Evolutionary conservation across 2,329 filamentous ascomycete species (phyloP).

Genomic region (Fusarium austroafricanum): DNA sequence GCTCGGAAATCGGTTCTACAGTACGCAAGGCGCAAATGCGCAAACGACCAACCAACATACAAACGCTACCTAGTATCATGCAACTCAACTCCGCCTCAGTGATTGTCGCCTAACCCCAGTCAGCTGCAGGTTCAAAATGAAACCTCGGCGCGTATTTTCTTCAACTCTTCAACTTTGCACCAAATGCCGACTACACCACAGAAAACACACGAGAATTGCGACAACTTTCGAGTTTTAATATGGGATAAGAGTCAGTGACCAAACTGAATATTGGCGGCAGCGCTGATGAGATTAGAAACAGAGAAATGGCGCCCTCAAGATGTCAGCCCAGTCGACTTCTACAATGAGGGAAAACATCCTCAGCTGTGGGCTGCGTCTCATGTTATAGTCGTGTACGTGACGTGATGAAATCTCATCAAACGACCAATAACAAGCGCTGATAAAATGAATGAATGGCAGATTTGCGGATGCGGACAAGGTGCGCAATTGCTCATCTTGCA

Average conservation of each 20-base stretch:
- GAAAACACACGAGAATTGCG: slow-evolving; percentile 4
- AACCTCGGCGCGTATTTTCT: neutral
- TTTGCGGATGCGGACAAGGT: slow-evolving; percentile 48
- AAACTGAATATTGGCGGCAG: rapidly evolving
- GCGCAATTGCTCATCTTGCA: slow-evolving; percentile 47
- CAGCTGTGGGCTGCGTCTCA: slow-evolving; percentile 13
- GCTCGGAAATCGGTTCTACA: too few species aligned
- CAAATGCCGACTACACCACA: neutral
- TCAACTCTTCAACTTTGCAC: neutral
- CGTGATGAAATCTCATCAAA: rapidly evolving
- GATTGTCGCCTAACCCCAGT: slow-evolving; percentile 3
- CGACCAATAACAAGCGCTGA: rapidly evolving
- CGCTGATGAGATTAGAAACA: slow-evolving; percentile 3
- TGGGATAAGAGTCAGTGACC: slow-evolving; percentile 26
- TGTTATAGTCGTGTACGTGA: slow-evolving; percentile 18
- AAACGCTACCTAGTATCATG: neutral
- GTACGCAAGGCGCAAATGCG: too few species aligned
- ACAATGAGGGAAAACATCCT: neutral
- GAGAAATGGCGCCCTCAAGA: neutral
- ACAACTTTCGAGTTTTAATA: slow-evolving; percentile 1
- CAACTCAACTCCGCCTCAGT: neutral
- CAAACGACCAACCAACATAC: too few species aligned
- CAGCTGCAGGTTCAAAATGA: slow-evolving; percentile 14
- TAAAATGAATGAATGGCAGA: slow-evolving; percentile 31
- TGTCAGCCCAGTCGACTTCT: slow-evolving; percentile 3